These are phyloP conservation scores for Talaromyces stipitatus DNA, from an alignment of 495 filamentous ascomycete genomes.

Conservation along the genomic window DNA sequence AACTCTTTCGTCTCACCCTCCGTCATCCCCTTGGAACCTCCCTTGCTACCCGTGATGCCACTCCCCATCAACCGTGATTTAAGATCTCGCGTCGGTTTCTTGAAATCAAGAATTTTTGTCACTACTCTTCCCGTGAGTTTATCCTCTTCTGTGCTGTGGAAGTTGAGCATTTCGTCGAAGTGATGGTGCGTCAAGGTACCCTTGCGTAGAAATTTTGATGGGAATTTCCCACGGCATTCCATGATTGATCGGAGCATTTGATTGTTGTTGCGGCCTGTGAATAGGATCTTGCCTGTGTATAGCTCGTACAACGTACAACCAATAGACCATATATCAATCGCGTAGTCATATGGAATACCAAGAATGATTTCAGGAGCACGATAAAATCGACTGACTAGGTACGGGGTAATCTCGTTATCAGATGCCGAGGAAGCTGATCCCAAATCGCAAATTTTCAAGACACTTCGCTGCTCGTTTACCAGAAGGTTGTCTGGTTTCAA, in stretches of 20 bases:
- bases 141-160: constrained; percentile 79
- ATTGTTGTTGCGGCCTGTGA: constrained; percentile 92
- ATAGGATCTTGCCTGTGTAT: constrained; percentile 95
- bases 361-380: constrained; percentile 95
- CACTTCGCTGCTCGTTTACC: constrained; percentile 74
- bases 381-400: constrained; percentile 94
- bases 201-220: constrained; percentile 74
- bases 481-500: constrained; percentile 96
- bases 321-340: constrained; percentile 95
- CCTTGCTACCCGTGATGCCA: constrained; percentile 33
- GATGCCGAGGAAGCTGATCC: constrained; percentile 86
- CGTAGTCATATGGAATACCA: constrained; percentile 88
- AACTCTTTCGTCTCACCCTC: constrained; percentile 74
- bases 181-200: constrained; percentile 65
- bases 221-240: constrained; percentile 92
- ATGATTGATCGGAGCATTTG: constrained; percentile 94
- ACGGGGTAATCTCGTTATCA: constrained; percentile 86
- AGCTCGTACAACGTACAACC: constrained; percentile 96
- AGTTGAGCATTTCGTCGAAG: constrained; percentile 83
- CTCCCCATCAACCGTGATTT: constrained; percentile 61
- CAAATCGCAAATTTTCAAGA: constrained; percentile 91
- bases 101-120: constrained; percentile 60
- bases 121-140: constrained; percentile 74
- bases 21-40: constrained; percentile 58
- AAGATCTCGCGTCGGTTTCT: constrained; percentile 76